Conservation (phyloP, 768 basidiomycete species). For the Coprinopsis cinerea region DNA sequence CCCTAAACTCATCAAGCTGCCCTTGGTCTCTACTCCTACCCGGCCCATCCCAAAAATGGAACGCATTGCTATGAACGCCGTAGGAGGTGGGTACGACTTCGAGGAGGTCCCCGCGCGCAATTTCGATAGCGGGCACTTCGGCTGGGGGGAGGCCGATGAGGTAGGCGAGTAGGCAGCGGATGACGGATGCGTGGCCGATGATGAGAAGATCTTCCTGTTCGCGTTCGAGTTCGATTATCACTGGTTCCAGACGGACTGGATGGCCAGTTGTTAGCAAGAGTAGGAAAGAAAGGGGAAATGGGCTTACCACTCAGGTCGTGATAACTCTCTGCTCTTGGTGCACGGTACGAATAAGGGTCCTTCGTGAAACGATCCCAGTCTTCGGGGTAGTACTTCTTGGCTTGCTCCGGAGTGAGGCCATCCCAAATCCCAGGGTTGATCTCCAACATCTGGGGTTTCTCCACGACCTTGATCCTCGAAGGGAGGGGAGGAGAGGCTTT, state of each 20-base stretch:
- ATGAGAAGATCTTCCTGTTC: slow-evolving; percentile 93
- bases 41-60: slow-evolving; percentile 89
- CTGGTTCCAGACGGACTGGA: slow-evolving; percentile 89
- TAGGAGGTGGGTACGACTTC: slow-evolving; percentile 88
- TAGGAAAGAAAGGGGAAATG: neutral
- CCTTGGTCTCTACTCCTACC: slow-evolving; percentile 45
- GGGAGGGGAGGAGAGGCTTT: slow-evolving; percentile 17
- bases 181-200: slow-evolving; percentile 95
- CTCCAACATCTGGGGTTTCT: slow-evolving; percentile 96
- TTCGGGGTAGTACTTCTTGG: slow-evolving; percentile 82
- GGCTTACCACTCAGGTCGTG: slow-evolving; percentile 81
- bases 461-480: slow-evolving; percentile 72
- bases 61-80: slow-evolving; percentile 85
- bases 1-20: slow-evolving; percentile 31
- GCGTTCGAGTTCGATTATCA: slow-evolving; percentile 89
- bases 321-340: slow-evolving; percentile 93
- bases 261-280: neutral
- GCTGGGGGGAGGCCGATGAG: slow-evolving; percentile 90
- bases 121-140: slow-evolving; percentile 96
- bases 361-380: slow-evolving; percentile 92
- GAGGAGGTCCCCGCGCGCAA: slow-evolving; percentile 93
- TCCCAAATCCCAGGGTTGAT: slow-evolving; percentile 99
- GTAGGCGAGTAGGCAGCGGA: slow-evolving; percentile 90
- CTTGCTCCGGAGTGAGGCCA: slow-evolving; percentile 86
- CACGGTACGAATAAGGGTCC: slow-evolving; percentile 90